phyloP scores from a whole-genome alignment of 768 basidiomycete species.

The Pisolithus tinctorius region DNA sequence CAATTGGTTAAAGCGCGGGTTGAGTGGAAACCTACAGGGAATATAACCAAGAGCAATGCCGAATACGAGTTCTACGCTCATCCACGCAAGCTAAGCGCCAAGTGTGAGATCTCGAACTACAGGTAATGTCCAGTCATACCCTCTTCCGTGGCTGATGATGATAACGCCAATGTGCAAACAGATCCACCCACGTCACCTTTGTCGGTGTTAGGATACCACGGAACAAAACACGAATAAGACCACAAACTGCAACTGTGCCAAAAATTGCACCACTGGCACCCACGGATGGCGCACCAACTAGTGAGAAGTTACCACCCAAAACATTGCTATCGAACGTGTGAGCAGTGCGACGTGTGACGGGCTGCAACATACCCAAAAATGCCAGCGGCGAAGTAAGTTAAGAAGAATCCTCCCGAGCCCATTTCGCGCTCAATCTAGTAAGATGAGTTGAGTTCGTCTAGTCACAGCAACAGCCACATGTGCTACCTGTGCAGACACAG shows the following conservation, averaged over 20 bases:
- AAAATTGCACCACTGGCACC: slow-evolving; percentile 95
- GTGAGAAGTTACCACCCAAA: slow-evolving; percentile 87
- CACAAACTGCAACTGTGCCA: slow-evolving; percentile 68
- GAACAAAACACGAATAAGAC: not conserved
- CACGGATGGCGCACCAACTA: slow-evolving; percentile 82
- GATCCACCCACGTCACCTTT: slow-evolving; percentile 78
- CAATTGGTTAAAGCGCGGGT: slow-evolving; percentile 2
- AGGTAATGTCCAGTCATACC: slow-evolving; percentile 31
- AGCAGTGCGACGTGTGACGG: not conserved
- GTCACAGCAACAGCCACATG: not conserved
- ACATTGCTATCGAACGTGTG: slow-evolving; percentile 49
- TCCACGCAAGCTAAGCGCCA: slow-evolving; percentile 58
- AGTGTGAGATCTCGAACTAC: not conserved
- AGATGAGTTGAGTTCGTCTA: not conserved
- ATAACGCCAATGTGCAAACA: slow-evolving; percentile 89
- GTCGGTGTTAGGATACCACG: not conserved
- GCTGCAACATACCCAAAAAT: slow-evolving; percentile 68
- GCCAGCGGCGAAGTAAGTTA: slow-evolving; percentile 86
- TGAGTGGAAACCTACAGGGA: slow-evolving; percentile 50
- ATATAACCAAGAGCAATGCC: slow-evolving; percentile 83
- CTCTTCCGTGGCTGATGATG: slow-evolving; percentile 76
- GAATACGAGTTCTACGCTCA: slow-evolving; percentile 81
- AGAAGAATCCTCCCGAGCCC: slow-evolving; percentile 78
- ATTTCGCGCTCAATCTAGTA: slow-evolving; percentile 84
- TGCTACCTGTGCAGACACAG: slow-evolving; percentile 67